Base-by-base conservation (phyloP, 768 basidiomycete genomes). In the Suillus decipiens region DNA sequence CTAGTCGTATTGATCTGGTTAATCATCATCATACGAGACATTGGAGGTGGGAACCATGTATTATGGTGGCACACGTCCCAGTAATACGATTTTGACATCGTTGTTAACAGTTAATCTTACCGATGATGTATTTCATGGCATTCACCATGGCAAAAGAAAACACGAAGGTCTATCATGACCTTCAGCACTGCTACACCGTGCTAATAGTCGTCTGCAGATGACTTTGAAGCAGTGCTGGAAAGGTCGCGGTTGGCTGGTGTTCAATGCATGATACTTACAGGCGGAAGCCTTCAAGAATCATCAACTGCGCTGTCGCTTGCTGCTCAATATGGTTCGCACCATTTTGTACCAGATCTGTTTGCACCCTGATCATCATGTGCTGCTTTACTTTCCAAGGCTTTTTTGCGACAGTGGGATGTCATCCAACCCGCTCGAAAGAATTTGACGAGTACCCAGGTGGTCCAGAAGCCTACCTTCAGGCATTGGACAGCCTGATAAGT, bases 361-460 rank as follows among this genome's bases (percentile, higher is more conserved):
- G 37, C 10, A 39, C 10, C 5, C 31, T 14, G 19, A 47, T 19
- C 9, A 33, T 55, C 61, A 37, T 48, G 45, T 6, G 22, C 60
- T 64, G 33, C 37, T 22, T 42, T 24, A 22, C 51, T 17, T 65
- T 41, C 50, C 34, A 61, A 88, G 90, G 80, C 14, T 72, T 92
- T 15, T 90, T 86, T 71, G 85, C 88, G 19, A 93, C 93, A 1
- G 84, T 88, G 9, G 92, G 92, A 22, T 89, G 89, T 64, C 93
- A 94, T 73, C 92, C 92, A 0, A 92, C 91, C 17, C 87, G 89
- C 22, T 84, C 88, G 1, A 74, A 66, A 8, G 89, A 93, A 70
- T 90, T 93, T 61, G 87, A 88, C 39, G 73, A 78, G 61, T 81
- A 81, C 70, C 72, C 76, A 2, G 81, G 73, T 15, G 90, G 90